Percentiles rank a stretch among this genome's conserved stretches.
phyloP scores from a whole-genome alignment of 2,329 filamentous ascomycete species.

The Cercospora sesami region DNA sequence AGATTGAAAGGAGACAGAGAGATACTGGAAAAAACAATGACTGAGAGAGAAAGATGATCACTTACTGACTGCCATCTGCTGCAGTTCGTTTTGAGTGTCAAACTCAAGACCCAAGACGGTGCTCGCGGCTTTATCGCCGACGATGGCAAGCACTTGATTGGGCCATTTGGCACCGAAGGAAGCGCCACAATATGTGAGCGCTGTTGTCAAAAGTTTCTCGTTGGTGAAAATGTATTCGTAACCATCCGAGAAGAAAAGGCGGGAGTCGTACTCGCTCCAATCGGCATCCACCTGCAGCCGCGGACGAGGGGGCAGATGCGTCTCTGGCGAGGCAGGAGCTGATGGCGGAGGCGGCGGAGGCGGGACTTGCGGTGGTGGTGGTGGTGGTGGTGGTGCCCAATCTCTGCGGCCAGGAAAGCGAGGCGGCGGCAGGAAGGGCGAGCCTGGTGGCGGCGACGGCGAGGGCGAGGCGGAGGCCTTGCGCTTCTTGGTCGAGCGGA shows the following conservation, averaged over 20 bases:
- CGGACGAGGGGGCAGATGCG: background rate
- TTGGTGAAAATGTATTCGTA: background rate
- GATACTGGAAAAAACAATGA: background rate
- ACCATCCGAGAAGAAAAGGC: constrained; percentile 1
- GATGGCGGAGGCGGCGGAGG: background rate
- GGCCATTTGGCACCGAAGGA: background rate
- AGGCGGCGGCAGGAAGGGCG: background rate
- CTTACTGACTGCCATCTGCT: no score
- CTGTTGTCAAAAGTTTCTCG: background rate
- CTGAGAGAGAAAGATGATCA: no score
- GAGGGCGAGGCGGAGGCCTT: background rate
- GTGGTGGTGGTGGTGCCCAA: background rate
- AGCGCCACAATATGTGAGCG: background rate
- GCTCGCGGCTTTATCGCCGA: background rate
- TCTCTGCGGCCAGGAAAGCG: background rate
- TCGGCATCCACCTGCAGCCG: background rate
- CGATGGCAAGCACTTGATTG: constrained; percentile 3
- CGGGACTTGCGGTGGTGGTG: background rate
- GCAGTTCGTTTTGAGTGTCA: background rate
- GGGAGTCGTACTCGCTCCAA: background rate
- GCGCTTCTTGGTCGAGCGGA: background rate
- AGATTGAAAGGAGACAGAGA: background rate
- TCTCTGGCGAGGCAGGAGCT: background rate
- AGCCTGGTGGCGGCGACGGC: background rate
- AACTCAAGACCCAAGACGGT: background rate